These are phyloP conservation scores for Cladorrhinum sp. DNA, from an alignment of 2,329 filamentous ascomycete species.

Conservation along the genomic window DNA sequence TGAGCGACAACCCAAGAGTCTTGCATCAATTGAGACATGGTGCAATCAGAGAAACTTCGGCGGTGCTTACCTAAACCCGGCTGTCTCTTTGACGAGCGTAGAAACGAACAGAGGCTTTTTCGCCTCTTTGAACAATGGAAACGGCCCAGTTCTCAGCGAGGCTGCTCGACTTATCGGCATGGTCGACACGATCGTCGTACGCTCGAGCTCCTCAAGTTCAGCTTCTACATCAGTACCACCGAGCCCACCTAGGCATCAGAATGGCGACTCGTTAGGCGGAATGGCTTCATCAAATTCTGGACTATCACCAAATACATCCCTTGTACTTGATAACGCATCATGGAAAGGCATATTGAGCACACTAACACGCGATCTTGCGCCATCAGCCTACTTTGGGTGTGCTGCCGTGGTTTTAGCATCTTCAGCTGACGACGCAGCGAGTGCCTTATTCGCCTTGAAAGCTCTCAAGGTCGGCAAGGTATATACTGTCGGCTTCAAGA, in stretches of 20 bases:
- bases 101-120: constrained; percentile 56
- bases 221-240: constrained; percentile 47
- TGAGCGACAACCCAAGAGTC: constrained; percentile 64
- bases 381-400: constrained; percentile 74
- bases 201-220: constrained; percentile 45
- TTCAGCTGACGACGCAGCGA: constrained; percentile 71
- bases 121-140: constrained; percentile 46
- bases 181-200: constrained; percentile 75
- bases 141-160: constrained; percentile 63
- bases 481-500: constrained; percentile 80
- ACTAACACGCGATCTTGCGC: constrained; percentile 75
- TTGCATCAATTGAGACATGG: constrained; percentile 66
- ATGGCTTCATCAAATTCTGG: constrained; percentile 31
- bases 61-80: constrained; percentile 76
- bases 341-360: constrained; percentile 85
- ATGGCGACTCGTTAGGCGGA: constrained; percentile 24
- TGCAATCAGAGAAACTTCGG: constrained; percentile 74
- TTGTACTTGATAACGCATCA: constrained; percentile 77
- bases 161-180: constrained; percentile 76
- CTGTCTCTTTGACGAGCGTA: constrained; percentile 59
- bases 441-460: constrained; percentile 74
- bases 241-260: constrained; percentile 42
- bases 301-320: constrained; percentile 48
- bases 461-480: constrained; percentile 74
- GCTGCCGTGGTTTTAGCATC: constrained; percentile 73